Base-by-base conservation (phyloP, 257 asterid species). In the Solanum neorickii region DNA sequence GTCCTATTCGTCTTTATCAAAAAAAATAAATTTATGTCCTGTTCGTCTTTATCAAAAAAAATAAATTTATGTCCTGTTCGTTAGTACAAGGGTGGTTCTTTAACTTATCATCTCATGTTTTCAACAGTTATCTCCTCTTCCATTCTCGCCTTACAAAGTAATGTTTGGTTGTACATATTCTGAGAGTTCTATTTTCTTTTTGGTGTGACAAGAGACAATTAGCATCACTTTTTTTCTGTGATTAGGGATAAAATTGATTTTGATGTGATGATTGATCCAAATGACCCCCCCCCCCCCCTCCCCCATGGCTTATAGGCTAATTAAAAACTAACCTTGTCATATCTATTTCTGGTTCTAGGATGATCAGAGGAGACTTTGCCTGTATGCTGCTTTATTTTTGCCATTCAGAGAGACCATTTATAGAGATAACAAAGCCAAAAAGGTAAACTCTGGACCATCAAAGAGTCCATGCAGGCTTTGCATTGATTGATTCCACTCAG, bases 371-470 rank as follows among this genome's bases (percentile, higher is more conserved):
- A 90, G 98, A 92, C 96, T 96, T 69, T 92, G 92, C 86, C 89
- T 96, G 12, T 96, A 95, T 91, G 96, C 96, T 88, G 97, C 98
- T 72, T 88, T 97, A 90, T 88, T 96, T 88, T 92, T 93, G 78
- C 99, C 99, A 23, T 86, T 95, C 82, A 91, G 94, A 90, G 89
- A 90, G 70, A 75, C 94, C 74, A 88, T 88, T 47, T 96, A 94
- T 92, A 89, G n/a, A 89, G 98, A 92, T 91, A 90, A 83, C 86
- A 97, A 95, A 89, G 93, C 91, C 83, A 97, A 94, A 91, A 87
- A 86, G 98, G 98, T 94, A 90, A 89, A 59, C 66, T 68, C 72
- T 82, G 85, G 68, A 29, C 69, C 85, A 80, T 80, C 85, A 49
- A 80, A 29, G 42, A 29, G 29, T 47, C 44, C 85, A 80, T 49